Evolutionary conservation across 2,329 filamentous ascomycete species (phyloP), one percentile per base, ranked within the genome.

Genomic region (Talaromyces sp.): DNA sequence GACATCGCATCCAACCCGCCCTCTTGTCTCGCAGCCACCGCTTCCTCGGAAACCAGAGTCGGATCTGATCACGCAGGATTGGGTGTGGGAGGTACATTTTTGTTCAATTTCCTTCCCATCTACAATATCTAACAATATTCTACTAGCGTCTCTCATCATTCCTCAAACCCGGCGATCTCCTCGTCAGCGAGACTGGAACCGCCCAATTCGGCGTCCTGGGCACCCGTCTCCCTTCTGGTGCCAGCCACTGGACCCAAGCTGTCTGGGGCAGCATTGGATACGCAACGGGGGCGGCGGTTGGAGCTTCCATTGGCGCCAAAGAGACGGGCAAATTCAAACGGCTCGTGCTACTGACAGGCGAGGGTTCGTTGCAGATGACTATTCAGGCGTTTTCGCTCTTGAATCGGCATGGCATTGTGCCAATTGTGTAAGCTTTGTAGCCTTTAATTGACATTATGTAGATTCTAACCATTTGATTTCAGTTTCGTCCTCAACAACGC

Each of bases 401-500:
- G 33, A n/a, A 60, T 27, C 52, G 34, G 23, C 47, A 56, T 34
- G 60, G 36, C 1, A 50, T 61, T 23, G 59, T 60, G 52, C 16
- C 53, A 42, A 56, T 55, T 4, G 42, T 63, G 61, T 63, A 10
- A 57, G 58, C 31, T 18, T 7, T 9, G 4, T 6, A 14, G 10
- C 23, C 44, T 27, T 10, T 14, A 12, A 4, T 23, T n/a, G 5
- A 4, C 42, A 47, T 47, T 12, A 16, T 3, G 16, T 7, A n/a
- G 7, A 28, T 8, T 10, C 7, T 42, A 34, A 52, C n/a, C 16
- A 4, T 12, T 28, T 56, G 4, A 34, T 44, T 7, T 30, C 5
- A 69, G 81, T 6, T 74, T 81, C 62, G 68, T 82, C 6, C 73
- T 81, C 28, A 80, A 81, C 63, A 82, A 82, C 61, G 72, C 72